phyloP scores from a whole-genome alignment of 768 basidiomycete species.

The Tephrocybe rancida region DNA sequence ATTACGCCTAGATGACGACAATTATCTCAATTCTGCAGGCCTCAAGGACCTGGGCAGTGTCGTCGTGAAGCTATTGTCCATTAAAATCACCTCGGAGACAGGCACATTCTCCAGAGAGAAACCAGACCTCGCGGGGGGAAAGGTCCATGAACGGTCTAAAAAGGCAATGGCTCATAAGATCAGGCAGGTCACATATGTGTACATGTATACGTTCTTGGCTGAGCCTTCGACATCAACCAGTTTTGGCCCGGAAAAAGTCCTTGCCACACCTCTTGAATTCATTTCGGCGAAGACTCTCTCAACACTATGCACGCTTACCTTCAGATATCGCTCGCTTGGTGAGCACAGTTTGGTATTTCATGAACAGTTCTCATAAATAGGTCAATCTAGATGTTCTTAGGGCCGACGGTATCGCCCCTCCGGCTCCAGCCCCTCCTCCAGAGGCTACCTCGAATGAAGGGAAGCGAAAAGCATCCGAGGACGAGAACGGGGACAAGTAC shows the following conservation, averaged over 20 bases:
- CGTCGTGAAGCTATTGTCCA: constrained; percentile 5
- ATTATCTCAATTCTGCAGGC: constrained; percentile 12
- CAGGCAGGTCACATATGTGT: constrained; percentile 19
- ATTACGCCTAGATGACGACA: constrained; percentile 25
- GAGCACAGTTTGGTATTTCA: no score
- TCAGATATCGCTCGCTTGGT: constrained; percentile 21
- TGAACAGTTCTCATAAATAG: no score
- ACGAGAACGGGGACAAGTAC: not conserved
- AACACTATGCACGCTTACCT: constrained; percentile 9
- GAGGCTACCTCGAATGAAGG: no score
- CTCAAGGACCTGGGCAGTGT: constrained; percentile 21
- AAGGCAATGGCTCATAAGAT: constrained; percentile 24
- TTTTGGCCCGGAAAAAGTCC: no score
- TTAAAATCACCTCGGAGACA: not conserved
- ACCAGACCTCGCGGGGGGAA: not conserved
- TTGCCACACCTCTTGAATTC: not conserved
- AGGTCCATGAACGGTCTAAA: constrained; percentile 23
- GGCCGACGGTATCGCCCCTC: constrained; percentile 12
- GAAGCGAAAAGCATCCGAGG: not conserved
- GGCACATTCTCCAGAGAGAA: not conserved
- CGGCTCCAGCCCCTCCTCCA: not conserved
- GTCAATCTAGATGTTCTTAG: constrained; percentile 11
- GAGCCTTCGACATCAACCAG: no score
- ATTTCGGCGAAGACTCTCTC: not conserved
- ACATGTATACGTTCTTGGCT: not conserved